phyloP scores from a whole-genome alignment of 139 green algal species.

The Diplosphaera chodatii region DNA sequence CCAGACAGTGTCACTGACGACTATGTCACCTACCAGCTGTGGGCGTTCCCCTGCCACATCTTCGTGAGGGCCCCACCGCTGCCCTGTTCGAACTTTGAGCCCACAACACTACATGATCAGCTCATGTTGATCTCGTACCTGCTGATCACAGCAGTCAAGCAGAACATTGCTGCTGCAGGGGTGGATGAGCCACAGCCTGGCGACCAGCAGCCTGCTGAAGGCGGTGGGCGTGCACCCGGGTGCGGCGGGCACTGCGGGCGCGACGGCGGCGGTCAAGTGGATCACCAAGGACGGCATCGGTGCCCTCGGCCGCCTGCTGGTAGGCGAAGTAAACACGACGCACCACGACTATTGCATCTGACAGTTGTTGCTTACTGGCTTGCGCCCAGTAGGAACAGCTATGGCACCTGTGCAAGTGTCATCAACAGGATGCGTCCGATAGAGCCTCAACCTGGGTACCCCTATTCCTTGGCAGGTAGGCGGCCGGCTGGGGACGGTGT shows the following conservation, averaged over 20 bases:
- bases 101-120: not conserved
- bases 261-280: constrained; percentile 69
- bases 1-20: constrained; percentile 61
- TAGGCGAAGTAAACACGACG: too few species aligned
- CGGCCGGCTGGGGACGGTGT: constrained; percentile 46
- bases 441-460: too few species aligned
- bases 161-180: constrained; percentile 8
- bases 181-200: constrained; percentile 50
- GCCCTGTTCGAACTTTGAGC: too few species aligned
- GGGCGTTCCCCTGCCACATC: constrained; percentile 62
- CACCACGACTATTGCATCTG: too few species aligned
- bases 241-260: constrained; percentile 23
- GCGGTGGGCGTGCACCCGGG: constrained; percentile 44
- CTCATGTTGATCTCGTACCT: too few species aligned
- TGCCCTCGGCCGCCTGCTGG: constrained; percentile 56
- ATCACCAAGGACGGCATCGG: constrained; percentile 75
- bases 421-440: too few species aligned
- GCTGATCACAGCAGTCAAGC: not conserved
- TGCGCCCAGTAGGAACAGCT: too few species aligned
- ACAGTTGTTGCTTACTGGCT: too few species aligned
- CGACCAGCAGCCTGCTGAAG: constrained; percentile 64
- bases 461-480: constrained; percentile 21
- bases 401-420: too few species aligned
- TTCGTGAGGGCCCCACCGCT: constrained; percentile 24
- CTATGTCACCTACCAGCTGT: constrained; percentile 79